Evolutionary conservation across 2,329 filamentous ascomycete species (phyloP).

Genomic region (Fusarium dlaminii): DNA sequence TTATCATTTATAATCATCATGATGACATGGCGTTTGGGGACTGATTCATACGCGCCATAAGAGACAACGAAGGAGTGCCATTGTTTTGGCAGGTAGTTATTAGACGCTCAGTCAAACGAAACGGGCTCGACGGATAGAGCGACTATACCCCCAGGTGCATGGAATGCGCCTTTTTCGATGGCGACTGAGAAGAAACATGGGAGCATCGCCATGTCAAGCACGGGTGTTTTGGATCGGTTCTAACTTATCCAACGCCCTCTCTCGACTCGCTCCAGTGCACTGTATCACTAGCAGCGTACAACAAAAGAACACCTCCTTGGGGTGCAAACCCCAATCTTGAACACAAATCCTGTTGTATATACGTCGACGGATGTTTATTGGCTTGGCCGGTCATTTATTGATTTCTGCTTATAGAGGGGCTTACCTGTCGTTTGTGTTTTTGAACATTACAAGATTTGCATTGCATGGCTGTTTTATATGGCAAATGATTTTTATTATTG

Average conservation of each 20-base stretch:
- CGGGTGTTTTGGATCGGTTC: slow-evolving; percentile 13
- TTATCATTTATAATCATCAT: slow-evolving; percentile 27
- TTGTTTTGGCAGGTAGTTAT: slow-evolving; percentile 4
- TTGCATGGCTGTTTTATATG: slow-evolving; percentile 33
- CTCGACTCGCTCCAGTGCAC: slow-evolving; percentile 30
- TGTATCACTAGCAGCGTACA: slow-evolving; percentile 36
- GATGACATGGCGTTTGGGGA: slow-evolving; percentile 35
- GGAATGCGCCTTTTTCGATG: slow-evolving; percentile 16
- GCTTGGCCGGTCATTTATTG: slow-evolving; percentile 13
- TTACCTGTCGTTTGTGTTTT: slow-evolving; percentile 17
- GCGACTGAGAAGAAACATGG: slow-evolving; percentile 6
- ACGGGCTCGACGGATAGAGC: slow-evolving; percentile 23
- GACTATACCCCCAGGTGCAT: slow-evolving; percentile 31
- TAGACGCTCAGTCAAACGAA: neutral
- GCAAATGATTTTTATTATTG: slow-evolving; percentile 6
- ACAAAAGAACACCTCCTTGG: slow-evolving; percentile 34
- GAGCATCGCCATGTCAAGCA: slow-evolving; percentile 15
- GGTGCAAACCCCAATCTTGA: slow-evolving; percentile 37
- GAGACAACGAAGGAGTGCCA: slow-evolving; percentile 22
- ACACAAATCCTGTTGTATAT: slow-evolving; percentile 35
- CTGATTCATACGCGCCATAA: slow-evolving; percentile 21
- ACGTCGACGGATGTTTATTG: slow-evolving; percentile 20
- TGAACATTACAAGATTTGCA: slow-evolving; percentile 34
- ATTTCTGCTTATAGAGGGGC: slow-evolving; percentile 29
- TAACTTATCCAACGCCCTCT: slow-evolving; percentile 6